phyloP scores from a whole-genome alignment of 1,139 yeast genomes.

The Kodamaea plutei region DNA sequence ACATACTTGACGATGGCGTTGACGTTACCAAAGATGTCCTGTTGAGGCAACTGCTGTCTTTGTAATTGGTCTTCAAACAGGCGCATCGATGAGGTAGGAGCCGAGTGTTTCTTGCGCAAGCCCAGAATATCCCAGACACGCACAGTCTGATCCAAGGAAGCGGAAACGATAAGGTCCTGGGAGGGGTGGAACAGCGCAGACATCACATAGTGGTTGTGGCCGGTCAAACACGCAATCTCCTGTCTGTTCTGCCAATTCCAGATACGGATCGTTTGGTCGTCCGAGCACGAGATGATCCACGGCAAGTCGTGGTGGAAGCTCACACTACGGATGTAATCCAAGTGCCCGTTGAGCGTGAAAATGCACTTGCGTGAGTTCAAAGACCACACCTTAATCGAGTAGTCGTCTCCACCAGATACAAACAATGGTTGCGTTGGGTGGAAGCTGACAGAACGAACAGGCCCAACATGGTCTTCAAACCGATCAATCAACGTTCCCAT shows the following conservation, averaged over 20 bases:
- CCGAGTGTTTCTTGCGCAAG: constrained; percentile 91
- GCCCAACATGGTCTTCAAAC: constrained; percentile 97
- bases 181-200: constrained; percentile 96
- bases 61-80: constrained; percentile 78
- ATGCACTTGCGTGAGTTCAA: constrained; percentile 85
- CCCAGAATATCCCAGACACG: constrained; percentile 99
- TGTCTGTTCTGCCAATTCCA: constrained; percentile 99
- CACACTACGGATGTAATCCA: constrained; percentile 93
- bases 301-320: constrained; percentile 95
- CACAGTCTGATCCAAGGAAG: constrained; percentile 97
- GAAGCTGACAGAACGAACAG: constrained; percentile 91
- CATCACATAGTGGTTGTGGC: constrained; percentile 98
- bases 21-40: constrained; percentile 89
- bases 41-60: constrained; percentile 71
- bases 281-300: constrained; percentile 95
- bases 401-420: constrained; percentile 97
- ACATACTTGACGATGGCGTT: constrained; percentile 95
- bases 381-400: constrained; percentile 94
- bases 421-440: constrained; percentile 98
- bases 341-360: constrained; percentile 87
- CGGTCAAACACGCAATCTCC: constrained; percentile 94
- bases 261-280: constrained; percentile 96
- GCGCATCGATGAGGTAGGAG: constrained; percentile 54
- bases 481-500: constrained; percentile 98
- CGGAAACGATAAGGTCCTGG: constrained; percentile 91